Percentiles rank a stretch among this genome's conserved stretches.
Evolutionary conservation across 2,329 filamentous ascomycete genomes (phyloP).

Genomic region (Didymella segeticola): DNA sequence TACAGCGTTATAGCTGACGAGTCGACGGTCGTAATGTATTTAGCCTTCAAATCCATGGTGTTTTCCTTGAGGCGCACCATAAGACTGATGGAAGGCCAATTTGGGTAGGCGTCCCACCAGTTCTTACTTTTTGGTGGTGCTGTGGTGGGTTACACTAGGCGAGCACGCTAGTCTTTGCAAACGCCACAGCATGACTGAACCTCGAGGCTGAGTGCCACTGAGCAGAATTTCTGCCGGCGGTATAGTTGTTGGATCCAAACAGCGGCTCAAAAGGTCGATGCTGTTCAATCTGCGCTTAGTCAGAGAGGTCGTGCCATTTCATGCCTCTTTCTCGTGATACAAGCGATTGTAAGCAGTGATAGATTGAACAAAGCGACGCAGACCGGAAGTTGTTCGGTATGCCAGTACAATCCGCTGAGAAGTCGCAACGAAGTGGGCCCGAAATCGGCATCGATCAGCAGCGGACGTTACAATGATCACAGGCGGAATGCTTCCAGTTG

Average conservation of each 20-base stretch:
- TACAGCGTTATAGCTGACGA: slow-evolving; percentile 17
- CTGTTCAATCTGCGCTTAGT: neutral
- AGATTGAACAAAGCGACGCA: neutral
- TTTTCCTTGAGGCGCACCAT: neutral
- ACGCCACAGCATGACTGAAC: slow-evolving; percentile 9
- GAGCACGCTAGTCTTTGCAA: slow-evolving; percentile 12
- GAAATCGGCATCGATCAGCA: neutral
- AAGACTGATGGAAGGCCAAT: neutral
- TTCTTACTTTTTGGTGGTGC: slow-evolving; percentile 22
- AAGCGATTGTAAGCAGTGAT: neutral
- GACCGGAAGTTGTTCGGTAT: neutral
- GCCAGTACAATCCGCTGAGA: neutral
- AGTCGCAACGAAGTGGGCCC: neutral
- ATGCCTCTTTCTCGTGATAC: neutral
- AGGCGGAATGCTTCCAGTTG: neutral
- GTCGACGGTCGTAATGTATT: neutral
- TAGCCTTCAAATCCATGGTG: neutral
- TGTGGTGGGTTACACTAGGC: slow-evolving; percentile 22
- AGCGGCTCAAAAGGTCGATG: neutral
- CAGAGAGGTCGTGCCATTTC: neutral
- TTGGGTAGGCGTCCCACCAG: slow-evolving; percentile 27
- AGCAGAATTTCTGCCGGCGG: neutral
- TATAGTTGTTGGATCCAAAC: neutral
- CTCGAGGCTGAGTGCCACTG: neutral
- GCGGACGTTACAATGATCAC: neutral